phyloP scores from a whole-genome alignment of 257 asterid genomes.

The Galeopsis tetrahit region DNA sequence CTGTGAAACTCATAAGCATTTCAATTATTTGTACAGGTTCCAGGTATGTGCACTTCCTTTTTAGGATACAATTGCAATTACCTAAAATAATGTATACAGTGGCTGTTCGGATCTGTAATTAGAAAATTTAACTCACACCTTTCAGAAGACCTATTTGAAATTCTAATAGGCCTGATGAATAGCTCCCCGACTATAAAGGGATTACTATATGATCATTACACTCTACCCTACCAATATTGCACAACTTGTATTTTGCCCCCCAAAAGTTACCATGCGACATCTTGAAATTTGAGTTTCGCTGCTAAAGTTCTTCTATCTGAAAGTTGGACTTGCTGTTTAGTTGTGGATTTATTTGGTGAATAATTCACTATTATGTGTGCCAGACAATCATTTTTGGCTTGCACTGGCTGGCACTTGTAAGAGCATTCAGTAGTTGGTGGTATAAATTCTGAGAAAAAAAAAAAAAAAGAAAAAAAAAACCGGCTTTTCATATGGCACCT shows the following conservation, averaged over 20 bases:
- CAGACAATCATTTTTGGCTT: background rate
- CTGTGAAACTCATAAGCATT: slow-evolving; percentile 94
- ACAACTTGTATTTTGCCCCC: background rate
- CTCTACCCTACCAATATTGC: background rate
- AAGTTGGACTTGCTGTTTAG: slow-evolving; percentile 19
- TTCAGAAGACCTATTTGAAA: slow-evolving; percentile 21
- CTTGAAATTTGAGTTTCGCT: slow-evolving; percentile 18
- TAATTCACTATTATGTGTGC: background rate
- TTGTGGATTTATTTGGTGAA: slow-evolving; percentile 7
- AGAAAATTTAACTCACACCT: background rate
- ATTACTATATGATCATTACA: slow-evolving; percentile 9
- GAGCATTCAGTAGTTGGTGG: slow-evolving; percentile 7
- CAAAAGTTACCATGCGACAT: background rate
- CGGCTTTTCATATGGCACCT: slow-evolving; percentile 5
- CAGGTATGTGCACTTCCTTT: slow-evolving; percentile 60
- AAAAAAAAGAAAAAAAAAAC: background rate
- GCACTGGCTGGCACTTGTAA: background rate
- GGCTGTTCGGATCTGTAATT: slow-evolving; percentile 7
- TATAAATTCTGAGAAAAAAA: background rate
- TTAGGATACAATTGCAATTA: slow-evolving; percentile 14
- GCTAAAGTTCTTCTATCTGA: background rate
- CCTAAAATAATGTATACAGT: slow-evolving; percentile 18
- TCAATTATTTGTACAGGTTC: slow-evolving; percentile 85
- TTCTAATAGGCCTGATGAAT: background rate
- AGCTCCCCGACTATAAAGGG: slow-evolving; percentile 8